A percentile compares a stretch with the other conserved stretches of the same genome.
Evolutionary conservation across 1,284 basidiomycete species (phyloP).

Genomic region (Mycena citricolor): DNA sequence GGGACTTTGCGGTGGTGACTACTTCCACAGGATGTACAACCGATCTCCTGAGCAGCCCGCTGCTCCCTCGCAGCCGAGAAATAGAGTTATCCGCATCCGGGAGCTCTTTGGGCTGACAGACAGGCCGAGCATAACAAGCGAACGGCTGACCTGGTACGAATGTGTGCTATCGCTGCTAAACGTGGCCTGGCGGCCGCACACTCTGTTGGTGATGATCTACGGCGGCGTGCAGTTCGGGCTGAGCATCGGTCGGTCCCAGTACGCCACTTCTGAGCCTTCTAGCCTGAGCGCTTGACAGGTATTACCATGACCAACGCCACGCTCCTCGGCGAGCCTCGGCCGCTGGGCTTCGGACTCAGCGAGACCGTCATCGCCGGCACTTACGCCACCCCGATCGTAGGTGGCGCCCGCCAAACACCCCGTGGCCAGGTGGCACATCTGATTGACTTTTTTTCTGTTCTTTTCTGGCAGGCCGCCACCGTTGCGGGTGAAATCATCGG

Average conservation of each 20-base stretch:
- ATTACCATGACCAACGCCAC: slow-evolving; percentile 62
- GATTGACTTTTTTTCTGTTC: neutral
- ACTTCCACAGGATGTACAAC: slow-evolving; percentile 57
- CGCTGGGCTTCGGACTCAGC: slow-evolving; percentile 58
- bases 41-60: slow-evolving; percentile 54
- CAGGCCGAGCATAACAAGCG: slow-evolving; percentile 47
- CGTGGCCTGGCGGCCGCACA: slow-evolving; percentile 65
- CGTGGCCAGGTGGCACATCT: neutral
- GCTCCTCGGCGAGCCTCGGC: slow-evolving; percentile 59
- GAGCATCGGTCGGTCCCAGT: slow-evolving; percentile 58
- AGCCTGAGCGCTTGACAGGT: neutral
- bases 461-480: slow-evolving; percentile 47
- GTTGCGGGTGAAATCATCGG: slow-evolving; percentile 64
- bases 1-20: too few relatives aligned
- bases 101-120: slow-evolving; percentile 68
- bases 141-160: slow-evolving; percentile 47
- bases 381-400: slow-evolving; percentile 67
- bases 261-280: neutral
- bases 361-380: slow-evolving; percentile 51
- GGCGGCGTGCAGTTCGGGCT: slow-evolving; percentile 69
- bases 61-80: slow-evolving; percentile 42
- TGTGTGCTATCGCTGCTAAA: slow-evolving; percentile 34
- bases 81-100: slow-evolving; percentile 44
- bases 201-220: slow-evolving; percentile 56
- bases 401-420: slow-evolving; percentile 24